These are phyloP conservation scores for Colletotrichum falcatum DNA, from an alignment of 2,329 filamentous ascomycete species.

Conservation along the genomic window DNA sequence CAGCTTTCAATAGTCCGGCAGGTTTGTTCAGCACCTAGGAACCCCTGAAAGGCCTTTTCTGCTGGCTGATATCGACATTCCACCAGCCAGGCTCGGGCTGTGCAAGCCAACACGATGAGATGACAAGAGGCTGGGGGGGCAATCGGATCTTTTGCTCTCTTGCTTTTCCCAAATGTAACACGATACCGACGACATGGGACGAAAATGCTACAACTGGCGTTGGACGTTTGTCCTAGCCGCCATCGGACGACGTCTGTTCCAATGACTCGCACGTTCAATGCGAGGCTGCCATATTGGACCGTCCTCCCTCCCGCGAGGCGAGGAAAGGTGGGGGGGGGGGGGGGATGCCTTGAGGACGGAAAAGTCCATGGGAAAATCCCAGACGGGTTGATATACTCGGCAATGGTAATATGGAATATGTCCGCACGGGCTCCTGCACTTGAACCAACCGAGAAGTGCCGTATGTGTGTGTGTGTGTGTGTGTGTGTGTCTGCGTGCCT, in stretches of 20 bases:
- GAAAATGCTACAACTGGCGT: constrained; percentile 21
- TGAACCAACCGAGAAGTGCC: background rate
- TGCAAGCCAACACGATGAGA: constrained; percentile 17
- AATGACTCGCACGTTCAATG: constrained; percentile 30
- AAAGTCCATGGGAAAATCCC: background rate
- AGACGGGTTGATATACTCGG: too few relatives aligned
- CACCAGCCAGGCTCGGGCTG: background rate
- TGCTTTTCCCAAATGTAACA: background rate
- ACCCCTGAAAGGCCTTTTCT: constrained; percentile 1
- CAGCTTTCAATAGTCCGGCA: too few relatives aligned
- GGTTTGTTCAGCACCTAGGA: background rate
- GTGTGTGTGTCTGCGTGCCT: constrained; percentile 13
- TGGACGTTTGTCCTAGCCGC: background rate
- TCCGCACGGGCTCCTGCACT: background rate
- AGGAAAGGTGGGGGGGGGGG: too few relatives aligned
- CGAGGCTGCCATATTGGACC: background rate
- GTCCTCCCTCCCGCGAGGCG: background rate
- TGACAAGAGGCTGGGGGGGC: constrained; percentile 11
- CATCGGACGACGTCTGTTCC: constrained; percentile 20
- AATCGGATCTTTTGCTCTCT: constrained; percentile 11
- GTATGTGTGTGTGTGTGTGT: constrained; percentile 18
- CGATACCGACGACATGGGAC: constrained; percentile 3
- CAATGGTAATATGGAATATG: background rate
- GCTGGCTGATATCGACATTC: background rate
- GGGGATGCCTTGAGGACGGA: too few relatives aligned